Percentiles rank a stretch among this genome's conserved stretches.
phyloP scores from a whole-genome alignment of 1,284 basidiomycete species.

The Ustilago hordei region DNA sequence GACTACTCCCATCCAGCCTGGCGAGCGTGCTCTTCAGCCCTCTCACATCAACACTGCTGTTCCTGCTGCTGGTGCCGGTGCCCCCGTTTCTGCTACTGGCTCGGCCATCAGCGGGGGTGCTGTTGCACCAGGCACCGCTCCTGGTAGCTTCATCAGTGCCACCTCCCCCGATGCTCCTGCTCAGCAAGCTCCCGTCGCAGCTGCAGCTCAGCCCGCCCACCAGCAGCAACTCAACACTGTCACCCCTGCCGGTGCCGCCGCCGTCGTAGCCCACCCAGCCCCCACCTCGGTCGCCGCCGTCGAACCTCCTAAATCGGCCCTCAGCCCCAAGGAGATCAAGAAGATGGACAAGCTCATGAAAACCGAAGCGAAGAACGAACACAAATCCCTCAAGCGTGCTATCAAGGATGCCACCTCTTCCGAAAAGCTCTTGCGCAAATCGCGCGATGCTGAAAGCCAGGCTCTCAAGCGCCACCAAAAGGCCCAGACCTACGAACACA shows the following conservation, averaged over 20 bases:
- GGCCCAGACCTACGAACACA: slow-evolving; percentile 60
- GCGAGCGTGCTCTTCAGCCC: slow-evolving; percentile 22
- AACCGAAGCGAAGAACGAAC: slow-evolving; percentile 62
- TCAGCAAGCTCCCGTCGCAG: slow-evolving; percentile 14
- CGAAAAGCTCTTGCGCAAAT: slow-evolving; percentile 62
- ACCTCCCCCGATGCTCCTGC: slow-evolving; percentile 5
- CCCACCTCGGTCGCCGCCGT: slow-evolving; percentile 33
- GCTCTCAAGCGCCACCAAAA: slow-evolving; percentile 60
- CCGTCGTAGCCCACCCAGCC: slow-evolving; percentile 21
- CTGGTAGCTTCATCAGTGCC: slow-evolving; percentile 10
- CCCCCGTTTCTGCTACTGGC: slow-evolving; percentile 14
- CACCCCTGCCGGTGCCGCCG: slow-evolving; percentile 22
- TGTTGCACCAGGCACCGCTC: slow-evolving; percentile 8
- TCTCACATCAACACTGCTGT: slow-evolving; percentile 40
- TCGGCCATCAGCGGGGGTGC: slow-evolving; percentile 10
- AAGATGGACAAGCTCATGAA: slow-evolving; percentile 65
- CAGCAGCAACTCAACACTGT: slow-evolving; percentile 28
- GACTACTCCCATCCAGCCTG: slow-evolving; percentile 31
- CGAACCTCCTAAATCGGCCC: slow-evolving; percentile 32
- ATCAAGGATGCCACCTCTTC: slow-evolving; percentile 58
- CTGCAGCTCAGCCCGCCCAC: slow-evolving; percentile 12
- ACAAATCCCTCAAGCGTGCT: slow-evolving; percentile 57
- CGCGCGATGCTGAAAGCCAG: slow-evolving; percentile 58
- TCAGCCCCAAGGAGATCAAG: slow-evolving; percentile 59
- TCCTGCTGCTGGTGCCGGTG: slow-evolving; percentile 27